Percentiles rank a stretch among this genome's conserved stretches.
Conservation (phyloP, 257 asterid genomes). For the Mentha longifolia region DNA sequence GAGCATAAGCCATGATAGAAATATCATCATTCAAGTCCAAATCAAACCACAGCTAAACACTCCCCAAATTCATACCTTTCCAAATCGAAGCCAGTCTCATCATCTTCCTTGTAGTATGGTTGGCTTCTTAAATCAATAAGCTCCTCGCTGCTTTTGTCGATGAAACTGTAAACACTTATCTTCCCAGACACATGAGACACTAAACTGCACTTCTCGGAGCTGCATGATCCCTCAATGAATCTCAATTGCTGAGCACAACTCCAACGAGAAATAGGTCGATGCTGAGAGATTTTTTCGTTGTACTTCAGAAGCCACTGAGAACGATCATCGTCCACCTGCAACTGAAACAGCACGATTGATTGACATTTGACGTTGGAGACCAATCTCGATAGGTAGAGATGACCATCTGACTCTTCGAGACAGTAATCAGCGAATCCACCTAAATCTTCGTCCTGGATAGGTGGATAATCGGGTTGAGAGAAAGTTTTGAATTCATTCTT, state of each 20-base stretch:
- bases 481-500: not conserved
- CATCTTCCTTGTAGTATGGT: slow-evolving; percentile 17
- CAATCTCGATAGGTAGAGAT: slow-evolving; percentile 12
- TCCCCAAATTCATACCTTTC: not conserved
- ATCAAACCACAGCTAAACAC: not conserved
- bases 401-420: slow-evolving; percentile 22
- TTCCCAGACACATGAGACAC: slow-evolving; percentile 25
- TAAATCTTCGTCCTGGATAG: not conserved
- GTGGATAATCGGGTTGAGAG: not conserved
- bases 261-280: not conserved
- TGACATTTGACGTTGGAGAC: not conserved
- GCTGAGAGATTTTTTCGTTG: not conserved
- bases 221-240: slow-evolving; percentile 16
- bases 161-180: slow-evolving; percentile 26
- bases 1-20: too few relatives aligned
- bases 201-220: not conserved
- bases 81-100: slow-evolving; percentile 9
- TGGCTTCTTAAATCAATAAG: slow-evolving; percentile 28
- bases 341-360: slow-evolving; percentile 18
- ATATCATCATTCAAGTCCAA: too few relatives aligned
- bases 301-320: slow-evolving; percentile 30
- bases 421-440: too few relatives aligned
- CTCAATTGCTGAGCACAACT: slow-evolving; percentile 1
- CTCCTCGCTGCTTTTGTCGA: slow-evolving; percentile 24
- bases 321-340: slow-evolving; percentile 23